Percentiles rank a stretch among this genome's conserved stretches.
These are phyloP conservation scores for Barnettozyma californica DNA, from an alignment of 805 yeast genomes.

Conservation along the genomic window DNA sequence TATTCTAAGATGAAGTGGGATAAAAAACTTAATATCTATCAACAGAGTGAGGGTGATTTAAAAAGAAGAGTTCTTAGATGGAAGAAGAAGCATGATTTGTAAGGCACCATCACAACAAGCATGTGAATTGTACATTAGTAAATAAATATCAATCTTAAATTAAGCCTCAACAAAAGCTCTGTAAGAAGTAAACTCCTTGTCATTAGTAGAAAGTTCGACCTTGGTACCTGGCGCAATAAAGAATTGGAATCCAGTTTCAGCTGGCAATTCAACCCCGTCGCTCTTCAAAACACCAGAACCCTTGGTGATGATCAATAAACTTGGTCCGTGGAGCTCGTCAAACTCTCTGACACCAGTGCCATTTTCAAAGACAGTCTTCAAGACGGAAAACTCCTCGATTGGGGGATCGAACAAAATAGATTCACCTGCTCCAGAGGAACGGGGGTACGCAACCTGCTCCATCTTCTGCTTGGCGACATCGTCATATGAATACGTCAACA, in stretches of 20 bases:
- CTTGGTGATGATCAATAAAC: slow-evolving; percentile 75
- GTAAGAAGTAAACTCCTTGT: slow-evolving; percentile 65
- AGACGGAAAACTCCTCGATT: slow-evolving; percentile 92
- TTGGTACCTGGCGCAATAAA: slow-evolving; percentile 77
- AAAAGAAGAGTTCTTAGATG: slow-evolving; percentile 66
- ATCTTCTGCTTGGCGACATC: slow-evolving; percentile 92
- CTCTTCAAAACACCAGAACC: slow-evolving; percentile 64
- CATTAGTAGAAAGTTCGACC: slow-evolving; percentile 51
- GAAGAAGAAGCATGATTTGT: slow-evolving; percentile 42
- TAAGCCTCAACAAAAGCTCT: slow-evolving; percentile 82
- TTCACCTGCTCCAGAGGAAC: slow-evolving; percentile 62
- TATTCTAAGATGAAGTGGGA: slow-evolving; percentile 92
- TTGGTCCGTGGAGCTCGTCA: slow-evolving; percentile 75
- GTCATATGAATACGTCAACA: slow-evolving; percentile 86
- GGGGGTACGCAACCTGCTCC: slow-evolving; percentile 46
- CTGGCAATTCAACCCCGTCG: slow-evolving; percentile 37
- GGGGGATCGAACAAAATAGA: slow-evolving; percentile 87
- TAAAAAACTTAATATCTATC: slow-evolving; percentile 72
- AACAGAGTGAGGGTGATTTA: slow-evolving; percentile 81
- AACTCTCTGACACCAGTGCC: slow-evolving; percentile 48
- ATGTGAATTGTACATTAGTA: slow-evolving; percentile 5
- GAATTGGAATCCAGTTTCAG: slow-evolving; percentile 72
- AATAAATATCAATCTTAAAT: background rate
- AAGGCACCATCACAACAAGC: background rate
- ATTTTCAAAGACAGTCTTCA: slow-evolving; percentile 63